Evolutionary conservation across 2,329 filamentous ascomycete genomes (phyloP).

Genomic region (Aspergillus glaucus): DNA sequence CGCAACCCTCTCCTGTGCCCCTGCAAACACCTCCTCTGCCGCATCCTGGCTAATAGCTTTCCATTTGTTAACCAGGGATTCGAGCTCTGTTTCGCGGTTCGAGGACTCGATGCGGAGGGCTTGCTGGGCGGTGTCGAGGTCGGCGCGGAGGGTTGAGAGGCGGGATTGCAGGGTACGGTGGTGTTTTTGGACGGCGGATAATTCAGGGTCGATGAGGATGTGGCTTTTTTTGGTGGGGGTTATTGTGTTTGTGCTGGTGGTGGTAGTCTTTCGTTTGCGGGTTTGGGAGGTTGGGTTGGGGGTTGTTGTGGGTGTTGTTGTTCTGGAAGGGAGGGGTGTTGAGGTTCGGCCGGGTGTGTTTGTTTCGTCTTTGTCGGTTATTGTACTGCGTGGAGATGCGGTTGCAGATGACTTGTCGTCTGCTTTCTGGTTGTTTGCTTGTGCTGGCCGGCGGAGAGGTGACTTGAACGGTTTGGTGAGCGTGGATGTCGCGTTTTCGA

Average conservation of each 20-base stretch:
- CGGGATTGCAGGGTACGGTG: slow-evolving; percentile 27
- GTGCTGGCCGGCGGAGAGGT: slow-evolving; percentile 49
- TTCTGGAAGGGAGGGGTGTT: not conserved
- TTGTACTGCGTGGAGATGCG: not conserved
- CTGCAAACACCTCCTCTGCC: slow-evolving; percentile 61
- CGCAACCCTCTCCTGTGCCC: slow-evolving; percentile 54
- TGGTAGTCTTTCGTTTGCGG: slow-evolving; percentile 5
- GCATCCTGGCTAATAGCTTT: slow-evolving; percentile 53
- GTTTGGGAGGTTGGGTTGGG: not conserved
- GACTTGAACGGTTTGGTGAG: slow-evolving; percentile 68
- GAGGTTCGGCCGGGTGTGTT: not conserved
- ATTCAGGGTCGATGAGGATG: slow-evolving; percentile 17
- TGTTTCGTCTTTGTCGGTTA: not conserved
- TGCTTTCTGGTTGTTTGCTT: slow-evolving; percentile 3
- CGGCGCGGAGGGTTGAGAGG: slow-evolving; percentile 24
- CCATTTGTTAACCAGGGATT: slow-evolving; percentile 56
- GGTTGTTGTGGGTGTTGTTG: slow-evolving; percentile 2
- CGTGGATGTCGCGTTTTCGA: slow-evolving; percentile 52
- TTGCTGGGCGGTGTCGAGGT: slow-evolving; percentile 49
- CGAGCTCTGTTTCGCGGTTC: slow-evolving; percentile 49
- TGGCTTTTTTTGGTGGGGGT: slow-evolving; percentile 8
- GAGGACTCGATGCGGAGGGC: slow-evolving; percentile 46
- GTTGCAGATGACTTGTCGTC: not conserved
- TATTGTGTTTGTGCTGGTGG: slow-evolving; percentile 3
- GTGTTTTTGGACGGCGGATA: slow-evolving; percentile 30